Evolutionary conservation across 129 eudicot species (phyloP), one percentile per base, ranked within the genome.

Genomic region (Pulicaria dysenterica): DNA sequence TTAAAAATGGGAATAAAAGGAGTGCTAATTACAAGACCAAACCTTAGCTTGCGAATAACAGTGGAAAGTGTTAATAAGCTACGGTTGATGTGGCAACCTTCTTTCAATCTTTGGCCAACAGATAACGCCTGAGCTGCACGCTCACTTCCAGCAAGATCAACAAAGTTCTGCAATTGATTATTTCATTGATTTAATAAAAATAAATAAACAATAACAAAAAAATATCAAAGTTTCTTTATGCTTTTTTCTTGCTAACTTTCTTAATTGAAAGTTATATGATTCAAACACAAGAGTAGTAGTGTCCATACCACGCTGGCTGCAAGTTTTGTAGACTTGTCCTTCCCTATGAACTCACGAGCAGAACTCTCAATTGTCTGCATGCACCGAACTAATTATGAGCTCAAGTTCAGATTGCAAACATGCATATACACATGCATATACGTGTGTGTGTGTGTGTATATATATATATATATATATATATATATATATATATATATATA

Each of bases 131-230:
- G 99, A 72, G 99, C 82, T 70, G 99, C 97, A 64, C 99, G 93
- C 86, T 95, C 99, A 85, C 99, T 95, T 73, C 99, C 99, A 37
- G 99, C 99, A 63, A 95, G 85, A 83, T 95, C 99, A 75, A 95
- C 85, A 78, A 95, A 95, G 72, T 90, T 90, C 99, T 95, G 94
- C 74, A 81, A 9, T 69, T 54, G 39, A 70, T 39, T 48, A 65
- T 8, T 44, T 47, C 64, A 19, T 78, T 67, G 50, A n/a, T 73
- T 37, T 6, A 7, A 15, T 10, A 10, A 55, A 5, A 16, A 11
- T 49, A 49, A 14, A 38, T 16, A 5, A 10, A 4, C 6, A 58
- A 43, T 16, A 11, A 7, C 36, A 16, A 7, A 10, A 46, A 17
- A 40, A 12, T 31, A 49, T 49, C 3, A 2, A n/a, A 46, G 6